Evolutionary conservation across 768 basidiomycete genomes (phyloP).

Genomic region (Kwoniella mangroviensis): DNA sequence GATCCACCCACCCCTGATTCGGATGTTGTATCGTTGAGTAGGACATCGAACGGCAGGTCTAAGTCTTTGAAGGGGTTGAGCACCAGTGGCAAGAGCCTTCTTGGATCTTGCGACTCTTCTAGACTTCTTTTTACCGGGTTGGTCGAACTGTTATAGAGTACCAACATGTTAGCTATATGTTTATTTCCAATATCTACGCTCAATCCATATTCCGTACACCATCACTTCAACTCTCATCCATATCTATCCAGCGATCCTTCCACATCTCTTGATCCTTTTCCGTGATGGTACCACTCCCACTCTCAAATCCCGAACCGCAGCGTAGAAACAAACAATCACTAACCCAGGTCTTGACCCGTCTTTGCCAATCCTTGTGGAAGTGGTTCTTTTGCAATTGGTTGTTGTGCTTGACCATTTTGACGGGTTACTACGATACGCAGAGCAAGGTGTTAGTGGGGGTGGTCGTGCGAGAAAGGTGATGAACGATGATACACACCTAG

Average conservation of each 20-base stretch:
- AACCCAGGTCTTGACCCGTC: conserved; percentile 53
- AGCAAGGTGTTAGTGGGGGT: background rate
- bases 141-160: conserved; percentile 98
- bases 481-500: conserved; percentile 18
- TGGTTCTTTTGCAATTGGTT: conserved; percentile 55
- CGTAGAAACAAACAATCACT: conserved; percentile 10
- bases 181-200: background rate
- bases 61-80: conserved; percentile 84
- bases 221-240: background rate
- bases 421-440: conserved; percentile 8
- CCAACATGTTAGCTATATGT: conserved; percentile 59
- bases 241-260: background rate
- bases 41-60: conserved; percentile 96
- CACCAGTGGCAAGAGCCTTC: conserved; percentile 88
- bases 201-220: background rate
- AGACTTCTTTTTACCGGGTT: conserved; percentile 96
- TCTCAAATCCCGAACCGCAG: background rate
- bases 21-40: conserved; percentile 97
- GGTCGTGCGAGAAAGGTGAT: background rate
- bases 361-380: conserved; percentile 94
- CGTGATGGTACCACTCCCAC: background rate
- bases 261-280: background rate
- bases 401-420: conserved; percentile 56
- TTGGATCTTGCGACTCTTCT: conserved; percentile 87
- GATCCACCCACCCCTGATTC: conserved; percentile 72